Percentiles rank a stretch among this genome's conserved stretches.
These are phyloP conservation scores for Ilyonectria destructans DNA, from an alignment of 2,329 filamentous ascomycete species.

Conservation along the genomic window DNA sequence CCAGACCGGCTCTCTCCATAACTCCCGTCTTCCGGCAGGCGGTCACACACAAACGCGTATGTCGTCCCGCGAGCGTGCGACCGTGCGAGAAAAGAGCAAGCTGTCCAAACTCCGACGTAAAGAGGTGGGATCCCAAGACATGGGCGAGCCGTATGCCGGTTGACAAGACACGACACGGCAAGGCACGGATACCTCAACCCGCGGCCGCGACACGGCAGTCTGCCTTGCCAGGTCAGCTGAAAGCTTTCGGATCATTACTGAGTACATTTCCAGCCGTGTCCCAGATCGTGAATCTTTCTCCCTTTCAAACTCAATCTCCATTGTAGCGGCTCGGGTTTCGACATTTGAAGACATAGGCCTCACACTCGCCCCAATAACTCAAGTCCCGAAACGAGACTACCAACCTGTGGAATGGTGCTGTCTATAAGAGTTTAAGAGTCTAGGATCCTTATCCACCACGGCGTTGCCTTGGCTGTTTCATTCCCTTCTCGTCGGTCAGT, in stretches of 20 bases:
- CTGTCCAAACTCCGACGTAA: background rate
- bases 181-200: background rate
- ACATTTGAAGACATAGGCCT: background rate
- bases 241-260: background rate
- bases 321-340: background rate
- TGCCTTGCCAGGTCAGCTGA: background rate
- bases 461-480: background rate
- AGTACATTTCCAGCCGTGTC: background rate
- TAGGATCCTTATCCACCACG: background rate
- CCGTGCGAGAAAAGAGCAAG: background rate
- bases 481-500: background rate
- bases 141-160: background rate
- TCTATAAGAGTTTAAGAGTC: background rate
- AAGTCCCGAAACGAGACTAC: background rate
- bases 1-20: constrained; percentile 7
- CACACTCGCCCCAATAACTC: background rate
- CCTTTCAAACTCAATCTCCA: background rate
- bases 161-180: background rate
- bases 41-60: background rate
- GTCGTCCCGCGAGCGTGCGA: too few relatives aligned
- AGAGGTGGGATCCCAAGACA: background rate
- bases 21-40: background rate
- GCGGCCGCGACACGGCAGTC: background rate
- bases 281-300: background rate
- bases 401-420: background rate